Conservation (phyloP, 441 rosid species). For the Mallotus japonicus region DNA sequence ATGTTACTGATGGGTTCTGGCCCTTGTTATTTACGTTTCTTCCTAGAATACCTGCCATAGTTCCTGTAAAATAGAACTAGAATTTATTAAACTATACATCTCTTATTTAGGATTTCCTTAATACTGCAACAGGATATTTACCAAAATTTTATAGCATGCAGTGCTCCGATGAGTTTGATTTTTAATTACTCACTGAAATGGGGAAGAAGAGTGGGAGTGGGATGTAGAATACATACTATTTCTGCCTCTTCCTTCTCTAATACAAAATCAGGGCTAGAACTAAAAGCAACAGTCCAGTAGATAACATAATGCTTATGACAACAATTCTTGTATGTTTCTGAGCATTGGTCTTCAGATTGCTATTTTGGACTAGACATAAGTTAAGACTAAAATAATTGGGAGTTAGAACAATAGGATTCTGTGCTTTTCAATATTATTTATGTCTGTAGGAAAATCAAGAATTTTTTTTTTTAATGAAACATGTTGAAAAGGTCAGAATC, state of each 20-base stretch:
- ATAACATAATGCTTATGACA: background rate
- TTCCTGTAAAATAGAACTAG: conserved; percentile 33
- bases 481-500: background rate
- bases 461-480: background rate
- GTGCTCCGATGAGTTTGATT: background rate
- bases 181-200: background rate
- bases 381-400: background rate
- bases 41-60: background rate
- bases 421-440: background rate
- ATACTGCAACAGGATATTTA: conserved; percentile 21
- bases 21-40: background rate
- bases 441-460: background rate
- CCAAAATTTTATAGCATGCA: background rate
- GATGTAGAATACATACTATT: conserved; percentile 8
- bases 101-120: conserved; percentile 20
- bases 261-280: conserved; percentile 11
- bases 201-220: background rate
- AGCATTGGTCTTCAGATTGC: background rate
- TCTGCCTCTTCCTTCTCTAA: conserved; percentile 20
- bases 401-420: background rate
- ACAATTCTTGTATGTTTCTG: background rate
- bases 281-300: background rate
- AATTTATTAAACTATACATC: conserved; percentile 33
- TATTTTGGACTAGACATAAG: background rate
- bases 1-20: conserved; percentile 38